Evolutionary conservation across 805 yeast species (phyloP).

Genomic region (Torulaspora gathmanii): DNA sequence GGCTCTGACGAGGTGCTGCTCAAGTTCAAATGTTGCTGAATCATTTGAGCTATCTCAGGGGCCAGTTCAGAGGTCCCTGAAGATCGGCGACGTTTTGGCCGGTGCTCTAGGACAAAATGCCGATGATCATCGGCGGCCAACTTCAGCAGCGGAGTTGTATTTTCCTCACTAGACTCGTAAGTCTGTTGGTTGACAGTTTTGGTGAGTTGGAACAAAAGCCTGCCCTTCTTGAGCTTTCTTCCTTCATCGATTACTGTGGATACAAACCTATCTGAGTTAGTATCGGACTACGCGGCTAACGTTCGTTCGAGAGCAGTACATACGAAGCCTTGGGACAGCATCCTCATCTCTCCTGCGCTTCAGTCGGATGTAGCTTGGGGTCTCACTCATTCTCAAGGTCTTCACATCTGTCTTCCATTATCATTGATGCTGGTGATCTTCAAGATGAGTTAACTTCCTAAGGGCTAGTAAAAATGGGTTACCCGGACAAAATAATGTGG

Average conservation of each 20-base stretch:
- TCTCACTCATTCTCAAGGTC: conserved; percentile 9
- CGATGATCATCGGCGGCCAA: conserved; percentile 22
- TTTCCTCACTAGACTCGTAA: conserved; percentile 26
- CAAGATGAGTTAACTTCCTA: no score
- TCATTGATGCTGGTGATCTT: no score
- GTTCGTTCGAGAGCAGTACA: conserved; percentile 13
- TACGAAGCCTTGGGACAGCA: conserved; percentile 73
- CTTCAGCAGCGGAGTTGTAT: conserved; percentile 29
- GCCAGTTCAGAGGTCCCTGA: conserved; percentile 40
- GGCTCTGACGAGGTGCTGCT: conserved; percentile 13
- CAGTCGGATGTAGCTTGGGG: conserved; percentile 70
- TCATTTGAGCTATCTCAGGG: conserved; percentile 69
- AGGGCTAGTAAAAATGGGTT: no score
- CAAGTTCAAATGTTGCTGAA: conserved; percentile 51
- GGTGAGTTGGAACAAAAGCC: conserved; percentile 44
- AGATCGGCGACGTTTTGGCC: conserved; percentile 25
- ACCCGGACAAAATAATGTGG: no score
- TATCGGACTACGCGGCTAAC: not conserved
- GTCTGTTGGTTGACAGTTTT: conserved; percentile 41
- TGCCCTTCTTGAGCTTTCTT: conserved; percentile 32
- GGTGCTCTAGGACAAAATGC: conserved; percentile 33
- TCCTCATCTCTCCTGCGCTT: conserved; percentile 85
- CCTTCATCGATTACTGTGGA: conserved; percentile 34
- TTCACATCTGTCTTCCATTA: no score
- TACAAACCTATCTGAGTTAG: conserved; percentile 1